Conservation (phyloP, 352 stramenopile species). For the Saprolegnia diclina region DNA sequence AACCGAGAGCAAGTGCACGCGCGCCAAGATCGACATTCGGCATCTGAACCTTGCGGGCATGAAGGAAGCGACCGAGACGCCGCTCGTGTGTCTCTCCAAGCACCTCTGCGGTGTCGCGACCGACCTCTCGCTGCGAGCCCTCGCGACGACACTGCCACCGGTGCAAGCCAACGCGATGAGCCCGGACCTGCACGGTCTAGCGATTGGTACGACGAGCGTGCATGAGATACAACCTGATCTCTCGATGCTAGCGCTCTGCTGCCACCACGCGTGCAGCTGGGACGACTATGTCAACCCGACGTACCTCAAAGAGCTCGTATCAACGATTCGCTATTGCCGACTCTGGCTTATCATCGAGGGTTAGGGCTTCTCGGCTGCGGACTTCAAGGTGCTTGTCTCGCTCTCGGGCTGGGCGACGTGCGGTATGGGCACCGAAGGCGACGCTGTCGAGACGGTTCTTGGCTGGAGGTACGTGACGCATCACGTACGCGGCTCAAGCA, state of each 20-base stretch:
- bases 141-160: slow-evolving; percentile 46
- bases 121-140: slow-evolving; percentile 65
- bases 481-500: not conserved
- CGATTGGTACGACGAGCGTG: slow-evolving; percentile 1
- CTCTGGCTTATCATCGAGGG: not conserved
- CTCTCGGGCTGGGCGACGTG: slow-evolving; percentile 81
- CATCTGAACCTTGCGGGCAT: slow-evolving; percentile 73
- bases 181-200: slow-evolving; percentile 3
- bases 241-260: slow-evolving; percentile 72
- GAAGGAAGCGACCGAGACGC: slow-evolving; percentile 39
- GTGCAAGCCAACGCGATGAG: not conserved
- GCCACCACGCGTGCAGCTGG: slow-evolving; percentile 69
- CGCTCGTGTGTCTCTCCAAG: slow-evolving; percentile 80
- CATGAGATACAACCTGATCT: slow-evolving; percentile 6
- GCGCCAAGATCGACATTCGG: slow-evolving; percentile 81
- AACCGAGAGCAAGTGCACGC: slow-evolving; percentile 37
- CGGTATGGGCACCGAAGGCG: slow-evolving; percentile 56
- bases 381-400: slow-evolving; percentile 56
- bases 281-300: slow-evolving; percentile 64
- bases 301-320: slow-evolving; percentile 40
- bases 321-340: not conserved
- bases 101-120: slow-evolving; percentile 79
- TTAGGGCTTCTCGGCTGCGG: slow-evolving; percentile 45
- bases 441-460: slow-evolving; percentile 62
- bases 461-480: slow-evolving; percentile 44